These are phyloP conservation scores for Lentinula novae-zelandiae DNA, from an alignment of 1,284 basidiomycete genomes.

Conservation along the genomic window DNA sequence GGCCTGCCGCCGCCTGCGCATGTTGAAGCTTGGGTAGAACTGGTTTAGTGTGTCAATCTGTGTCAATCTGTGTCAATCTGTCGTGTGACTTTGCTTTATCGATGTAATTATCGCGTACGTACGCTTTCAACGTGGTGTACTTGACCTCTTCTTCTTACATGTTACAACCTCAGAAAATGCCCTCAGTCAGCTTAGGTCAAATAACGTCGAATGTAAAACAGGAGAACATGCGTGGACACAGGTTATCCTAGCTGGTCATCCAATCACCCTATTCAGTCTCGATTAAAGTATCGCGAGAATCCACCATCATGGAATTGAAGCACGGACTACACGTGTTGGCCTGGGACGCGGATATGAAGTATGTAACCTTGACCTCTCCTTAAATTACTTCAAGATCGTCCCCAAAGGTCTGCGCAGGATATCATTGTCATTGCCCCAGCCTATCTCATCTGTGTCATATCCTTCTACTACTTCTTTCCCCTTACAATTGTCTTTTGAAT, in stretches of 20 bases:
- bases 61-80: no score
- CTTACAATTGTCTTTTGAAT: background rate
- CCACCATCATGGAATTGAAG: conserved; percentile 1
- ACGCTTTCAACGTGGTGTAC: background rate
- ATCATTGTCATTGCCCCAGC: background rate
- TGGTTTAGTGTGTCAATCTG: no score
- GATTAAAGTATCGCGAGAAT: background rate
- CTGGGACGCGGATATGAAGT: conserved; percentile 47
- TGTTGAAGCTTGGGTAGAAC: background rate
- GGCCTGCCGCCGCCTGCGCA: background rate
- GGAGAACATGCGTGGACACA: no score
- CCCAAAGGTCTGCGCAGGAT: background rate
- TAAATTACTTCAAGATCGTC: background rate
- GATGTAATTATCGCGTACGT: background rate
- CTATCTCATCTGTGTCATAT: background rate
- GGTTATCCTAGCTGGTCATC: background rate
- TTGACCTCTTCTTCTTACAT: background rate
- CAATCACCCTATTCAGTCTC: background rate
- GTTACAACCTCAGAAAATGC: background rate
- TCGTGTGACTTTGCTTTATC: background rate
- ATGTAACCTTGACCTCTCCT: conserved; percentile 19
- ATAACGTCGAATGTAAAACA: background rate
- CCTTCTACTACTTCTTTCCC: background rate
- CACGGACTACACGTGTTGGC: conserved; percentile 14
- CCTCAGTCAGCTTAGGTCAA: background rate